A percentile compares a stretch with the other conserved stretches of the same genome.
Conservation (phyloP, 306 rosid genomes). For the Quercus berberidifolia region DNA sequence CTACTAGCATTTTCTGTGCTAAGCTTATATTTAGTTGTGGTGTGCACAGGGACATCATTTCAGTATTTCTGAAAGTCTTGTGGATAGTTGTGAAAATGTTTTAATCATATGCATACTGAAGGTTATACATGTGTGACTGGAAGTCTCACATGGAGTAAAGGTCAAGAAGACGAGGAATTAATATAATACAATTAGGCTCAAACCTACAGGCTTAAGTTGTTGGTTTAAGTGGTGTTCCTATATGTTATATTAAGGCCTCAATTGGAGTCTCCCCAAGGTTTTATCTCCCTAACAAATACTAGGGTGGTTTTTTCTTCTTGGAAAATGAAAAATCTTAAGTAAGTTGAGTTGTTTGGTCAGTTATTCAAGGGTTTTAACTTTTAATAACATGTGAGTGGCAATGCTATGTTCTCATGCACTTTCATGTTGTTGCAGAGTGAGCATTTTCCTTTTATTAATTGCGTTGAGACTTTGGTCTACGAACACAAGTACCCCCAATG, state of each 20-base stretch:
- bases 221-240: no score
- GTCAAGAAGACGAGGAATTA: no score
- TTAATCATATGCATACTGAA: no score
- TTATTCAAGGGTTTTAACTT: background rate
- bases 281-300: no score
- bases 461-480: conserved; percentile 52
- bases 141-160: no score
- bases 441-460: conserved; percentile 75
- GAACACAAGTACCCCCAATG: conserved; percentile 39
- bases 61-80: background rate
- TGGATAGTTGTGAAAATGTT: background rate
- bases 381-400: background rate
- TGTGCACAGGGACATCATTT: background rate
- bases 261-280: no score
- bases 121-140: no score
- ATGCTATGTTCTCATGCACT: background rate
- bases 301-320: no score
- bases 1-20: background rate
- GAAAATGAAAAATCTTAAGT: background rate
- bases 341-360: background rate
- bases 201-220: no score
- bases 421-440: conserved; percentile 42
- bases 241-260: no score
- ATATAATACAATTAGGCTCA: no score
- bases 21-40: background rate